phyloP scores from a whole-genome alignment of 2,329 filamentous ascomycete genomes.

The Alternaria sp. region DNA sequence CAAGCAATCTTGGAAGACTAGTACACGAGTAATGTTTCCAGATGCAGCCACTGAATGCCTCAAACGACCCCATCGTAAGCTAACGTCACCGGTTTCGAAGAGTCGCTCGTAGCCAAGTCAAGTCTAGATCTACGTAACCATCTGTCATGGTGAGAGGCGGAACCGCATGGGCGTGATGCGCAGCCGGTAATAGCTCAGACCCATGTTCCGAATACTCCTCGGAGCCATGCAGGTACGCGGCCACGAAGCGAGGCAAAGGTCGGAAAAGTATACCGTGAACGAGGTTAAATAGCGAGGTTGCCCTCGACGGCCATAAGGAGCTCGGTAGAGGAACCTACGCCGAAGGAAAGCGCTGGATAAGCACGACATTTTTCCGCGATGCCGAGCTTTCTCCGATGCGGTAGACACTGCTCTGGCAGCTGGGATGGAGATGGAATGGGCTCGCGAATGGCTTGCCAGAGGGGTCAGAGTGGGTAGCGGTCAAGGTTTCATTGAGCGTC shows the following conservation, averaged over 20 bases:
- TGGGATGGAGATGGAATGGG: slow-evolving; percentile 25
- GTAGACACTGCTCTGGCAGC: background rate
- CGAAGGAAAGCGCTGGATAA: slow-evolving; percentile 35
- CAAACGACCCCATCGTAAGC: background rate
- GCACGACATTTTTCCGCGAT: slow-evolving; percentile 20
- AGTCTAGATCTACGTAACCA: background rate
- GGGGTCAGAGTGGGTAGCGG: slow-evolving; percentile 1
- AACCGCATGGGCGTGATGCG: background rate
- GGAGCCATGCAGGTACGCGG: slow-evolving; percentile 15
- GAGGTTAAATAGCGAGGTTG: slow-evolving; percentile 4
- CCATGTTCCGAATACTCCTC: slow-evolving; percentile 6
- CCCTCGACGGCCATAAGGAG: slow-evolving; percentile 2
- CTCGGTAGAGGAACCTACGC: slow-evolving; percentile 21
- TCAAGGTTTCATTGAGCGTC: slow-evolving; percentile 3
- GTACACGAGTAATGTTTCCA: background rate
- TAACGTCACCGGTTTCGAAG: background rate
- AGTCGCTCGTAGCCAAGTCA: background rate
- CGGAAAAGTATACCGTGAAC: slow-evolving; percentile 12
- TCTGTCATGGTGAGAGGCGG: background rate
- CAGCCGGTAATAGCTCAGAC: background rate
- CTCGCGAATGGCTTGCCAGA: slow-evolving; percentile 10
- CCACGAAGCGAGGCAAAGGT: slow-evolving; percentile 7
- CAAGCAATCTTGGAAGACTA: background rate
- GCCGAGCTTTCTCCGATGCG: slow-evolving; percentile 27
- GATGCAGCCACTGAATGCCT: background rate